Evolutionary conservation across 169 alveolate genomes (phyloP).

Genomic region (Plasmodium falciparum): DNA sequence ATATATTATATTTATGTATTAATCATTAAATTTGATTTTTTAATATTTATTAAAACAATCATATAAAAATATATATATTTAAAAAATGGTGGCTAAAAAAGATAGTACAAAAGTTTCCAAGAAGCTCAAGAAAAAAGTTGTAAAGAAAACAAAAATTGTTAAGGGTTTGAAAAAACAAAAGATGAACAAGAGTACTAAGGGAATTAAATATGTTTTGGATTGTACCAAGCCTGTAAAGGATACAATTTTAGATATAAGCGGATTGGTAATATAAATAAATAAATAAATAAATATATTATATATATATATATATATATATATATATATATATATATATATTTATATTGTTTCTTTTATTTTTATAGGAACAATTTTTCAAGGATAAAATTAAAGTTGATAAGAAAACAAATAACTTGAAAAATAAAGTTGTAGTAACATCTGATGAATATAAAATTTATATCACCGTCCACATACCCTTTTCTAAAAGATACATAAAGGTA

Average conservation of each 20-base stretch:
- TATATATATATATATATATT: background rate
- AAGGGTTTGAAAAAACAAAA: conserved; percentile 33
- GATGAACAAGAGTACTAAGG: conserved; percentile 45
- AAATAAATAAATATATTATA: too few species aligned
- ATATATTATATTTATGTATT: too few species aligned
- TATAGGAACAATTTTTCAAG: conserved; percentile 94
- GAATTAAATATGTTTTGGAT: conserved; percentile 85
- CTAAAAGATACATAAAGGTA: conserved; percentile 97
- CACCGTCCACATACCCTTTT: conserved; percentile 96
- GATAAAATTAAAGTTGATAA: conserved; percentile 96
- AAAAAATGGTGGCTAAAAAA: conserved; percentile 60
- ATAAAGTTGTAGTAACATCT: conserved; percentile 90
- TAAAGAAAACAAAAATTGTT: conserved; percentile 17
- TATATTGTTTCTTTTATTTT: background rate
- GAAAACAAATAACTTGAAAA: conserved; percentile 97
- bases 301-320: conserved; percentile 1
- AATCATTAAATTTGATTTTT: too few species aligned
- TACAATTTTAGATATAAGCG: conserved; percentile 92
- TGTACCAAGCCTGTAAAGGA: conserved; percentile 96
- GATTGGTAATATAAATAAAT: conserved; percentile 80
- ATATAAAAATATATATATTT: too few species aligned
- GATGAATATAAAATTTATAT: conserved; percentile 93
- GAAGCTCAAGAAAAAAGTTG: conserved; percentile 53
- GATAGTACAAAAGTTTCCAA: conserved; percentile 23
- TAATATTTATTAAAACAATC: too few species aligned